phyloP scores from a whole-genome alignment of 83 land plant species.

The Picea abies region DNA sequence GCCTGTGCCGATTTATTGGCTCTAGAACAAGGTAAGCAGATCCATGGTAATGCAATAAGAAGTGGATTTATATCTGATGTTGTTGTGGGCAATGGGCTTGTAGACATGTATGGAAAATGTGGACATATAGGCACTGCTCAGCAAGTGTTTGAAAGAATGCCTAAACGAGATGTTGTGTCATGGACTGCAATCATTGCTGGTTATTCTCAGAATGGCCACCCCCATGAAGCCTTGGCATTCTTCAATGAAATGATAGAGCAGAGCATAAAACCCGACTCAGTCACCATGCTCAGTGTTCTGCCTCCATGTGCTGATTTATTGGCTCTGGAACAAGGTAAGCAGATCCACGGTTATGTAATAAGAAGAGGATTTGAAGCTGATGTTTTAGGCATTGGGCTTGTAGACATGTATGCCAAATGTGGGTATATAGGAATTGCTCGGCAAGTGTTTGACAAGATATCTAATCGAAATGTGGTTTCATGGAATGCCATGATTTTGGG shows the following conservation, averaged over 20 bases:
- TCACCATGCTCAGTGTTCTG: background rate
- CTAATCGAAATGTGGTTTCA: background rate
- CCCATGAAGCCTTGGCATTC: background rate
- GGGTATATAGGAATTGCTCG: background rate
- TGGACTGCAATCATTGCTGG: background rate
- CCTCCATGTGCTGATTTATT: conserved; percentile 1
- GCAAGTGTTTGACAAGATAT: background rate
- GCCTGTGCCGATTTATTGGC: background rate
- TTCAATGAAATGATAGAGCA: background rate
- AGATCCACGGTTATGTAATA: background rate
- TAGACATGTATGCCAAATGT: conserved; percentile 6
- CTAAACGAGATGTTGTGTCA: background rate
- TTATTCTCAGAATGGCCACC: background rate
- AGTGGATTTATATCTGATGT: background rate
- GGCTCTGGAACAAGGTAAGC: background rate
- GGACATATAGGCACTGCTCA: background rate
- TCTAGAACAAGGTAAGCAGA: conserved; percentile 9
- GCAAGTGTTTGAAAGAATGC: background rate
- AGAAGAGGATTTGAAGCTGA: background rate
- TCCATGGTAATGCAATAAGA: background rate
- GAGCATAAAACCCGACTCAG: background rate
- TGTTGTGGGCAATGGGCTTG: background rate
- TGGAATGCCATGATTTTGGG: background rate
- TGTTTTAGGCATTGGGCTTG: background rate
- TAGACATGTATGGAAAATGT: conserved; percentile 4